Percentiles rank a stretch among this genome's conserved stretches.
Conservation (phyloP, 1,284 basidiomycete genomes). For the Cryptococcus neoformans region DNA sequence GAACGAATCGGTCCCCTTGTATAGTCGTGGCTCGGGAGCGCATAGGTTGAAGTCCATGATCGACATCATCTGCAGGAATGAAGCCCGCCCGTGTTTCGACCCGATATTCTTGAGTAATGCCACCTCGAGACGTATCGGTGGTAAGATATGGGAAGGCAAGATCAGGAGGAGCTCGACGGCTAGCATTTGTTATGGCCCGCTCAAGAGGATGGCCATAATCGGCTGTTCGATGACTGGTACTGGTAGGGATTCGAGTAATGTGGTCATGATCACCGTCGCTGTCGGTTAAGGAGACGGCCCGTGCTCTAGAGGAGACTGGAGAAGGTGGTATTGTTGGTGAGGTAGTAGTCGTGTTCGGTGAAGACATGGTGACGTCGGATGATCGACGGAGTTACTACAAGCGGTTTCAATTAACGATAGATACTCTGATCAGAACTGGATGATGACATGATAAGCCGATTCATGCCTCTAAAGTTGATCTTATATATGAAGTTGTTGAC, state of each 20-base stretch:
- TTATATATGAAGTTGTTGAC: too few species aligned
- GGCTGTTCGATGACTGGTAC: background rate
- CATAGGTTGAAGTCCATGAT: conserved; percentile 19
- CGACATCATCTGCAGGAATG: conserved; percentile 25
- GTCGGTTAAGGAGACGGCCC: too few species aligned
- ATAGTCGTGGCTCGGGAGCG: conserved; percentile 12
- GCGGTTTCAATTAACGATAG: too few species aligned
- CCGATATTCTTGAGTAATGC: conserved; percentile 26
- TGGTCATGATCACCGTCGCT: background rate
- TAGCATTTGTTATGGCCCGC: conserved; percentile 5
- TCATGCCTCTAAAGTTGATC: too few species aligned
- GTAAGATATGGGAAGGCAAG: conserved; percentile 33
- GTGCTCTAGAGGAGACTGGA: too few species aligned
- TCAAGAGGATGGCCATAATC: background rate
- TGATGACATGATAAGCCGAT: too few species aligned
- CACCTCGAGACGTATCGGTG: conserved; percentile 20
- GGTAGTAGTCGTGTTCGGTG: too few species aligned
- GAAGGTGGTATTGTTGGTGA: too few species aligned
- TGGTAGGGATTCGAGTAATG: background rate
- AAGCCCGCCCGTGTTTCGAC: conserved; percentile 27
- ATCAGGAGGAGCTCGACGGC: conserved; percentile 17
- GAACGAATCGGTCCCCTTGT: conserved; percentile 12
- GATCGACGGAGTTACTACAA: too few species aligned
- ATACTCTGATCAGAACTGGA: too few species aligned
- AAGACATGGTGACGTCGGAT: too few species aligned